A percentile compares a stretch with the other conserved stretches of the same genome.
These are phyloP conservation scores for Beauveria australis DNA, from an alignment of 2,329 filamentous ascomycete species.

Conservation along the genomic window DNA sequence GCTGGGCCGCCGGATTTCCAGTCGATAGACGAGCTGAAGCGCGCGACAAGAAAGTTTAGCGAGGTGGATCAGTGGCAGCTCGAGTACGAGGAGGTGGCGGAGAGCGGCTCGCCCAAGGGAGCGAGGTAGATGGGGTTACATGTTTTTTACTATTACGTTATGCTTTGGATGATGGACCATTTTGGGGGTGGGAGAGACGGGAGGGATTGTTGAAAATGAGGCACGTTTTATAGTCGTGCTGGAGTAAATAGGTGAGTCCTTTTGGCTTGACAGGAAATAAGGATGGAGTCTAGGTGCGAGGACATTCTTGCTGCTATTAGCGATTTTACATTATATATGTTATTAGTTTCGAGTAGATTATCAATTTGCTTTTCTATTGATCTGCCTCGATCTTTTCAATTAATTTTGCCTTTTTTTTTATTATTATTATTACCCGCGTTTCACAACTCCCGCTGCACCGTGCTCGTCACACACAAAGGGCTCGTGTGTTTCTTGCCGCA, in stretches of 20 bases:
- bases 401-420: not conserved
- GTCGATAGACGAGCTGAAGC: constrained; percentile 47
- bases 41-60: constrained; percentile 54
- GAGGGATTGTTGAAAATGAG: not conserved
- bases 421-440: not conserved
- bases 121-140: not conserved
- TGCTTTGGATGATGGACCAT: not conserved
- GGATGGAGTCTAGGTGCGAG: not conserved
- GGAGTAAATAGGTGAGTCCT: not conserved
- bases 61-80: constrained; percentile 64
- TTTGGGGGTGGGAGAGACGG: not conserved
- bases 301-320: not conserved
- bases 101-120: constrained; percentile 17
- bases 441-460: not conserved
- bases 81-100: constrained; percentile 56
- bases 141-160: not conserved
- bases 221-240: not conserved
- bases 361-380: not conserved
- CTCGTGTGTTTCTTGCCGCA: no score
- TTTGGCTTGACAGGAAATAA: not conserved
- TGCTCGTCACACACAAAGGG: not conserved
- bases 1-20: constrained; percentile 29
- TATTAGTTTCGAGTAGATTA: not conserved
- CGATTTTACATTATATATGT: not conserved
- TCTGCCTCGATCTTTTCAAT: not conserved